These are phyloP conservation scores for Termitomyces sp. DNA, from an alignment of 768 basidiomycete species.

Conservation along the genomic window DNA sequence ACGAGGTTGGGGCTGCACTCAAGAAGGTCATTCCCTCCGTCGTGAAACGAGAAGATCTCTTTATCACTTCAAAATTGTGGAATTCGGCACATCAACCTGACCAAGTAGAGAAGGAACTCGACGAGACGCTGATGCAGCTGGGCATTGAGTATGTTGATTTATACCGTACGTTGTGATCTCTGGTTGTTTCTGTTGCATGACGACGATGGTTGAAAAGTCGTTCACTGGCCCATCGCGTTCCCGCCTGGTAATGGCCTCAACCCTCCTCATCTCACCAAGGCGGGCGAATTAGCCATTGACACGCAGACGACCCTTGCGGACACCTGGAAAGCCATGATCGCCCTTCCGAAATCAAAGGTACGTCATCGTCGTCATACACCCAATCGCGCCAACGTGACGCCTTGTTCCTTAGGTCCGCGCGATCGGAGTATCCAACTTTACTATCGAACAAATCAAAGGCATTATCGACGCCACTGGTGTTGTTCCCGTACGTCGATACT, in stretches of 20 bases:
- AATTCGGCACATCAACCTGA: conserved; percentile 66
- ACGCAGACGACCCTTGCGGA: conserved; percentile 57
- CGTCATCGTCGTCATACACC: background rate
- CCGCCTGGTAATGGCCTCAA: conserved; percentile 46
- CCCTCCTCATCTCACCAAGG: conserved; percentile 44
- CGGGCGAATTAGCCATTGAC: conserved; percentile 52
- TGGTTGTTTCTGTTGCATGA: background rate
- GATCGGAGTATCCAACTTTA: conserved; percentile 85
- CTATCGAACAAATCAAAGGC: conserved; percentile 55
- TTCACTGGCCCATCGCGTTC: conserved; percentile 82
- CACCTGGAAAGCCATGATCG: conserved; percentile 80
- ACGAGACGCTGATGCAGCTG: conserved; percentile 70
- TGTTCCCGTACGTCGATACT: conserved; percentile 47
- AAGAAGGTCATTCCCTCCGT: conserved; percentile 75
- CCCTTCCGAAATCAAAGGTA: conserved; percentile 68
- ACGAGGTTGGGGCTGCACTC: conserved; percentile 68
- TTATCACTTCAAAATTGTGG: conserved; percentile 83
- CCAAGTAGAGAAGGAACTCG: conserved; percentile 66
- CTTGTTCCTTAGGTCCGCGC: conserved; percentile 44
- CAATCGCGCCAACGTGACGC: background rate
- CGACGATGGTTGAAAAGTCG: conserved; percentile 34
- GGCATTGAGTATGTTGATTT: conserved; percentile 76
- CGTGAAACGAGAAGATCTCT: conserved; percentile 76
- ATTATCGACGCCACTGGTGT: conserved; percentile 68
- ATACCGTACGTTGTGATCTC: conserved; percentile 47